Conservation (phyloP, 192 early-diverging fungal genomes). For the Podila minutissima region DNA sequence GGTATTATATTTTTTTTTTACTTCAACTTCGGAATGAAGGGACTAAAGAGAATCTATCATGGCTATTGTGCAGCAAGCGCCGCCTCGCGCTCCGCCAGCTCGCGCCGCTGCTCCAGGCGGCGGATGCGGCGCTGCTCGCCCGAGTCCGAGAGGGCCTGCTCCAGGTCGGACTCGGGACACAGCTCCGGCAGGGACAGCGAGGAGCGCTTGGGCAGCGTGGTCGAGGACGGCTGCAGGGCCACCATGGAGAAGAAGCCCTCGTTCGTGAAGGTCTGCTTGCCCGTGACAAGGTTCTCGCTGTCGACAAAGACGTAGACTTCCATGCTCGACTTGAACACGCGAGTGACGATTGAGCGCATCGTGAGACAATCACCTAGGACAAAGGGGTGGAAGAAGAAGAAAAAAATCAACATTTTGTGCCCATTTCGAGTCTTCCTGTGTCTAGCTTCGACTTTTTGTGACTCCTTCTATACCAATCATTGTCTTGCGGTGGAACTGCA, state of each 20-base stretch:
- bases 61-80: not conserved
- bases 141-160: slow-evolving; percentile 49
- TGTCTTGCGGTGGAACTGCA: slow-evolving; percentile 64
- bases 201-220: slow-evolving; percentile 4
- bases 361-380: slow-evolving; percentile 60
- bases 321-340: slow-evolving; percentile 63
- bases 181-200: slow-evolving; percentile 25
- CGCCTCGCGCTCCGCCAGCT: slow-evolving; percentile 47
- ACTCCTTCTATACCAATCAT: slow-evolving; percentile 50
- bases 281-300: slow-evolving; percentile 62
- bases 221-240: slow-evolving; percentile 14
- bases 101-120: slow-evolving; percentile 51
- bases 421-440: too few species aligned
- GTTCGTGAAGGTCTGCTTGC: slow-evolving; percentile 65
- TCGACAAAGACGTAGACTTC: slow-evolving; percentile 68
- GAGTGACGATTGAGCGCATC: slow-evolving; percentile 62
- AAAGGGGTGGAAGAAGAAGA: too few species aligned
- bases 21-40: not conserved
- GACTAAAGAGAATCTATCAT: not conserved
- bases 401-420: too few species aligned
- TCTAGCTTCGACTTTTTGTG: too few species aligned
- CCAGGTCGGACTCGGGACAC: slow-evolving; percentile 51
- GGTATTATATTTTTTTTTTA: not conserved
- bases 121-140: slow-evolving; percentile 49
- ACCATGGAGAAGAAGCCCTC: slow-evolving; percentile 69